A percentile compares a stretch with the other conserved stretches of the same genome.
Conservation (phyloP, 305 asterid species). For the Petunia hybrid region DNA sequence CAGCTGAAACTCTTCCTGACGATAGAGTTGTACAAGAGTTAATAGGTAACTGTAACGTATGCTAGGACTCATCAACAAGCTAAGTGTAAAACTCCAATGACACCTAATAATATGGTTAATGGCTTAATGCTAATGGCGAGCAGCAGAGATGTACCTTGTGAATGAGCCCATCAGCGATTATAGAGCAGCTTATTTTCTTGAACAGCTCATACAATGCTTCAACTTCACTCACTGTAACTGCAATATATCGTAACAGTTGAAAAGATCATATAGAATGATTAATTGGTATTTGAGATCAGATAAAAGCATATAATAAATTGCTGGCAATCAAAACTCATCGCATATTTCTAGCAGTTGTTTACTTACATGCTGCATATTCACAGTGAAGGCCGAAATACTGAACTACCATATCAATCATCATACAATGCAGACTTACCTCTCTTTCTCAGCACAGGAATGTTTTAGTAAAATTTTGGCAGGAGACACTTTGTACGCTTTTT, state of each 20-base stretch:
- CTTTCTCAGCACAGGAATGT: not conserved
- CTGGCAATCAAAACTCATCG: not conserved
- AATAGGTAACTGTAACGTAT: not conserved
- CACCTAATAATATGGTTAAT: not conserved
- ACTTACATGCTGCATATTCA: not conserved
- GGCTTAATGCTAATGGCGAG: not conserved
- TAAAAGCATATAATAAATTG: not conserved
- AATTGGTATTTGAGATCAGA: not conserved
- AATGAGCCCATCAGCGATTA: slow-evolving; percentile 79
- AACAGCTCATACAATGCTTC: slow-evolving; percentile 75
- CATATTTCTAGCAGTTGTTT: not conserved
- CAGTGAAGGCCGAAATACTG: not conserved
- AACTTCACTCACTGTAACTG: slow-evolving; percentile 86
- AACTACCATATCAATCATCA: not conserved
- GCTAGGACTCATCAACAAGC: not conserved
- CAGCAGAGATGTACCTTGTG: slow-evolving; percentile 63
- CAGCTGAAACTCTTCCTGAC: slow-evolving; percentile 92
- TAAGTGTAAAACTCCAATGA: not conserved
- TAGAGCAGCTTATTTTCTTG: slow-evolving; percentile 85
- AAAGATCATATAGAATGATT: not conserved
- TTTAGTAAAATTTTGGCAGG: no score
- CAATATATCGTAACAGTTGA: slow-evolving; percentile 28
- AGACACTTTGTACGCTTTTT: no score
- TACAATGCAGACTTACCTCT: not conserved
- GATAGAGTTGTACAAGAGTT: slow-evolving; percentile 32